Base-by-base conservation (phyloP, 768 basidiomycete genomes). In the Mycena galopus region DNA sequence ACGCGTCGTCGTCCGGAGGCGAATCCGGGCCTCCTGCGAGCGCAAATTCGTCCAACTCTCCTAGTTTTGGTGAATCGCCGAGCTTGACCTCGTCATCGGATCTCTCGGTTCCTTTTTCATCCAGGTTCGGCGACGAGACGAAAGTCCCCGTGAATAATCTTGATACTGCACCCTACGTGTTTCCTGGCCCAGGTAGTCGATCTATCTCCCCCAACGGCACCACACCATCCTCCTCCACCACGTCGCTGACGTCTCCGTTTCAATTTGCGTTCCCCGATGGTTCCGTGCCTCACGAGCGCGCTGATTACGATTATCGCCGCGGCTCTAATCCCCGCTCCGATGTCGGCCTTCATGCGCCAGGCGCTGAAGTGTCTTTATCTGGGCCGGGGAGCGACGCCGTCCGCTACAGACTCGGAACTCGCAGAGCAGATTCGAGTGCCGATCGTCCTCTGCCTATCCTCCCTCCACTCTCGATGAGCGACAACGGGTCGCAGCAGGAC, bases 201-300 rank as follows among this genome's bases (percentile, higher is more conserved):
- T 93, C 93, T 21, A 86, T 93, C 74, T 94, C 93, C 9, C 92
- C 93, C 44, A 86, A 88, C 32, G 85, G 88, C 25, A 91, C 93
- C 2, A 90, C 90, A 42, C 88, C 86, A 63, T 88, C 91, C 11
- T 85, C 90, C 10, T 89, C 92, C 32, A 89, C 92, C 47, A 87
- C 91, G 51, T 87, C 90, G 68, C 82, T 93, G 78, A 88, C 91
- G 72, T 87, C 92, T 70, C 86, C 91, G 3, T 93, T 92, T 78
- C 91, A 88, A 73, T 93, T 93, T 74, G 82, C 88, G 3, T 93
- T 92, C 77, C 84, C 89, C 44, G 91, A 92, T 64, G 83, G 84
- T 42, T 68, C 86, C 59, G 80, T 86, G 62, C 77, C 84, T 47
- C 89, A 89, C 71, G 91, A 93, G 65, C 87, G 90, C 57, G 56